Conservation (phyloP, 192 early-diverging fungal genomes). For the Coemansia sp. region DNA sequence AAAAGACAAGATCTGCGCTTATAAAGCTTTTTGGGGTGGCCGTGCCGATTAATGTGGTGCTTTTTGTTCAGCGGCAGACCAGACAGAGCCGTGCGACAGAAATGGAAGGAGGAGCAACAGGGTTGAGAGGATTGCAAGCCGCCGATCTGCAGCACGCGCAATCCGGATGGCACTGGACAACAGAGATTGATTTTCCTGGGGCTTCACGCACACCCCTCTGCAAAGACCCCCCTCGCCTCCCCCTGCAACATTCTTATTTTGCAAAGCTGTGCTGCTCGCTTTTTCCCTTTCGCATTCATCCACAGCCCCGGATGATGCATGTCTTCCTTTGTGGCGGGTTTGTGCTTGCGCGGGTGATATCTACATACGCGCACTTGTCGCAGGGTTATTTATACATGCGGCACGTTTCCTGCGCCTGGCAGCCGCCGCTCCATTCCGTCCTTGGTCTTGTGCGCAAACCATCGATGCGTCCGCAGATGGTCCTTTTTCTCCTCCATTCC, state of each 20-base stretch:
- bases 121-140: neutral
- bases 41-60: no score
- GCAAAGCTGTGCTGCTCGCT: slow-evolving; percentile 9
- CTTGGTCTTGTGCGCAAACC: neutral
- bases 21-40: neutral
- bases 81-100: neutral
- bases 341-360: slow-evolving; percentile 23
- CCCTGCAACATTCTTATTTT: neutral
- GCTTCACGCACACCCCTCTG: neutral
- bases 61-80: neutral
- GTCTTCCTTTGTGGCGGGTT: slow-evolving; percentile 11
- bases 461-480: neutral
- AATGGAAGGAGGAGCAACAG: slow-evolving; percentile 8
- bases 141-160: slow-evolving; percentile 4
- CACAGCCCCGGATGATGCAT: slow-evolving; percentile 27
- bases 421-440: neutral
- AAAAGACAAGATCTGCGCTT: neutral
- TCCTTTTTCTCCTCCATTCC: slow-evolving; percentile 5
- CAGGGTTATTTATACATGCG: slow-evolving; percentile 19
- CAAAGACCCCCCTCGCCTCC: neutral
- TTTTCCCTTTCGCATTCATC: slow-evolving; percentile 13
- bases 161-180: neutral
- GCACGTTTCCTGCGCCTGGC: neutral
- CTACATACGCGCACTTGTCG: slow-evolving; percentile 21
- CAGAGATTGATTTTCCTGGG: neutral